Evolutionary conservation across 805 yeast species (phyloP).

Genomic region (Torulaspora delbrueckii): DNA sequence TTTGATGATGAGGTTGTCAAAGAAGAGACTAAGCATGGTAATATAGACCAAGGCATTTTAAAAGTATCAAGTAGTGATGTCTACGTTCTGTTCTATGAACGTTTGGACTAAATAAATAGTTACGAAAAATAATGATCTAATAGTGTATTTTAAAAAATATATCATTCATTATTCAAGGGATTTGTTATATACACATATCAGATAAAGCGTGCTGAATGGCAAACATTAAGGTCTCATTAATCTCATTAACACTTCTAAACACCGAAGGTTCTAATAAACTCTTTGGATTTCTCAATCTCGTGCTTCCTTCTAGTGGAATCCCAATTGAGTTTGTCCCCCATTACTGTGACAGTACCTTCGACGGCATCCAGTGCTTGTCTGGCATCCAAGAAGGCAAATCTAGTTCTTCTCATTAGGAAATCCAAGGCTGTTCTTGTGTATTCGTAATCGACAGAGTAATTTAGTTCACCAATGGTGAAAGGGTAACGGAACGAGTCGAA

Average conservation of each 20-base stretch:
- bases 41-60: constrained; percentile 36
- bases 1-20: constrained; percentile 68
- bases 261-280: constrained; percentile 63
- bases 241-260: constrained; percentile 17
- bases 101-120: constrained; percentile 15
- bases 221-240: not conserved
- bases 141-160: not conserved
- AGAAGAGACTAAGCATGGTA: constrained; percentile 44
- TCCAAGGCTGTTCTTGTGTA: constrained; percentile 84
- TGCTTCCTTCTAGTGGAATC: constrained; percentile 51
- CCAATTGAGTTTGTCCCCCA: constrained; percentile 82
- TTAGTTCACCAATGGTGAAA: constrained; percentile 85
- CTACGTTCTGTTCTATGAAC: constrained; percentile 64
- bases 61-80: constrained; percentile 52
- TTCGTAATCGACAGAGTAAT: constrained; percentile 76
- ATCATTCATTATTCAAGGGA: not conserved
- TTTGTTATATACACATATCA: not conserved
- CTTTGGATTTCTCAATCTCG: constrained; percentile 45
- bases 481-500: constrained; percentile 60
- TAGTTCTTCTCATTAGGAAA: constrained; percentile 86
- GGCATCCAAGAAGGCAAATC: constrained; percentile 88
- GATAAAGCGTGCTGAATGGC: not conserved
- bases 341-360: constrained; percentile 78
- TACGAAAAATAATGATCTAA: not conserved
- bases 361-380: constrained; percentile 75